phyloP scores from a whole-genome alignment of 2,329 filamentous ascomycete species.

The Fusarium domesticum region DNA sequence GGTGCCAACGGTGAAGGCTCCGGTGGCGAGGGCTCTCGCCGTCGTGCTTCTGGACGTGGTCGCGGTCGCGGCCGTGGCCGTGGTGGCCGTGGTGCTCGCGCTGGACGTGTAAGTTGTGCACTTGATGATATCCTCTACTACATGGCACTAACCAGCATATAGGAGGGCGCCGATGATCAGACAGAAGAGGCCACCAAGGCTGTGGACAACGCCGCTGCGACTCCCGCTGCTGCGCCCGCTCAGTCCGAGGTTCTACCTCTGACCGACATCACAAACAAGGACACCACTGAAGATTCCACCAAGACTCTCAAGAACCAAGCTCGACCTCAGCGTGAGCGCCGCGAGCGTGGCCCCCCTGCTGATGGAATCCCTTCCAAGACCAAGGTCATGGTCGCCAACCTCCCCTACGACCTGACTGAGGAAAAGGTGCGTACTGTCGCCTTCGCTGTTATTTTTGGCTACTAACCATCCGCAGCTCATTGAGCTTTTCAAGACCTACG shows the following conservation, averaged over 20 bases:
- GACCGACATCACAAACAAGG: constrained; percentile 60
- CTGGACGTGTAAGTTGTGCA: constrained; percentile 44
- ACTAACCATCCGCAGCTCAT: constrained; percentile 66
- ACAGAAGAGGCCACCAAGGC: constrained; percentile 45
- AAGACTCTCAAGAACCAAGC: constrained; percentile 56
- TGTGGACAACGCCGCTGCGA: constrained; percentile 42
- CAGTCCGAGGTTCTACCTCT: constrained; percentile 55
- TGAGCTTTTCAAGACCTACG: constrained; percentile 91
- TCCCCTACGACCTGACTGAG: constrained; percentile 96
- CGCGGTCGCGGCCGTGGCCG: constrained; percentile 69
- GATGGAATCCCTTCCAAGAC: constrained; percentile 98
- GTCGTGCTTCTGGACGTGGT: constrained; percentile 61
- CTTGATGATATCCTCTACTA: neutral
- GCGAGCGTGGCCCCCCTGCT: constrained; percentile 90
- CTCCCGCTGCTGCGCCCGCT: constrained; percentile 43
- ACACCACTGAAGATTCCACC: constrained; percentile 56
- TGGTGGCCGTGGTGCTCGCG: constrained; percentile 62
- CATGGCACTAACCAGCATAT: constrained; percentile 8
- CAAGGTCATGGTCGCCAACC: constrained; percentile 99
- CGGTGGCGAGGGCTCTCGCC: constrained; percentile 64
- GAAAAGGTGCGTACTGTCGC: constrained; percentile 69
- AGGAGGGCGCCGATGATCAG: constrained; percentile 42
- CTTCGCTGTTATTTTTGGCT: neutral
- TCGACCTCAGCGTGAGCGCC: constrained; percentile 58
- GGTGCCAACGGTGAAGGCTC: constrained; percentile 72